Conservation (phyloP, 1,284 basidiomycete species). For the Tilletia setariae region DNA sequence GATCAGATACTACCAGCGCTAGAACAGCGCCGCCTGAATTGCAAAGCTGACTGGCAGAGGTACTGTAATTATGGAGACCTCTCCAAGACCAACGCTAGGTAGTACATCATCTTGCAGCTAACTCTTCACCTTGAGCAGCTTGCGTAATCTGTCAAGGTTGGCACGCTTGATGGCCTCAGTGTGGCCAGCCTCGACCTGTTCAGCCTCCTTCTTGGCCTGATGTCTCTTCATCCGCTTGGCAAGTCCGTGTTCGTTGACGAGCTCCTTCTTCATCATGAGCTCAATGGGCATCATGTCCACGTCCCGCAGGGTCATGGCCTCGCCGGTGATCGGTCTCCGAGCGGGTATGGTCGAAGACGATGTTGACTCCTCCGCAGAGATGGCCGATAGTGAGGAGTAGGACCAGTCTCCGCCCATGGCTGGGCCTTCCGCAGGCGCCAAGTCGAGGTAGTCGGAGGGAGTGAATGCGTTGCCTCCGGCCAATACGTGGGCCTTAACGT, state of each 20-base stretch:
- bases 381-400: not conserved
- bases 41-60: too few relatives aligned
- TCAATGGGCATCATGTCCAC: conserved; percentile 52
- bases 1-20: too few relatives aligned
- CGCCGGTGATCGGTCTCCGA: not conserved
- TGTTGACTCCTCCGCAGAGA: not conserved
- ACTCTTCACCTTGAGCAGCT: conserved; percentile 31
- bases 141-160: conserved; percentile 21
- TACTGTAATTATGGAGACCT: too few relatives aligned
- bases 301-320: conserved; percentile 34
- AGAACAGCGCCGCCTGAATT: too few relatives aligned
- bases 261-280: conserved; percentile 47
- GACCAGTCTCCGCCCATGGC: conserved; percentile 44
- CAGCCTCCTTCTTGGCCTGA: conserved; percentile 30
- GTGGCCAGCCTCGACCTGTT: conserved; percentile 16
- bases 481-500: conserved; percentile 31
- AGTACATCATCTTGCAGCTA: not conserved
- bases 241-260: conserved; percentile 44
- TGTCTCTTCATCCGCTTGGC: conserved; percentile 49
- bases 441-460: conserved; percentile 46
- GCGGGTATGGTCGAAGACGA: too few relatives aligned
- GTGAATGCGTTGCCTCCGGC: conserved; percentile 47
- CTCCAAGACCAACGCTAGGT: too few relatives aligned
- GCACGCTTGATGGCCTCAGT: conserved; percentile 19
- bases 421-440: conserved; percentile 45